Conservation (phyloP, 371 early-diverging fungal species). For the Lichtheimia hyalospora region DNA sequence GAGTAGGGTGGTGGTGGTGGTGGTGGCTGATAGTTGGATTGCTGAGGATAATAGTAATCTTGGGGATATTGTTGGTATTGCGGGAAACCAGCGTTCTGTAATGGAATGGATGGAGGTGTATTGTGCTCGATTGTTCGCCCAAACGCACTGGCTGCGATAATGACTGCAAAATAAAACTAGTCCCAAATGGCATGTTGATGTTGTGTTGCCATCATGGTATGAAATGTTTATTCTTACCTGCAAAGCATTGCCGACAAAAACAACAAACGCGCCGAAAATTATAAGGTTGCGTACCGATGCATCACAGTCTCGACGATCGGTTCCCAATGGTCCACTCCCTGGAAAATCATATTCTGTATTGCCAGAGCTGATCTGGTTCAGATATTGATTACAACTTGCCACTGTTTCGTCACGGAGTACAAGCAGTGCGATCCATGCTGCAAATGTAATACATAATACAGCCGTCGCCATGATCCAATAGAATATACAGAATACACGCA, state of each 20-base stretch:
- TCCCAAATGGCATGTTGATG: neutral
- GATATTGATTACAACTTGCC: neutral
- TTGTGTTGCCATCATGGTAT: neutral
- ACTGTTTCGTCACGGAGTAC: neutral
- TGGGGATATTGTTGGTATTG: neutral
- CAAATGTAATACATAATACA: constrained; percentile 6
- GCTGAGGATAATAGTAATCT: neutral
- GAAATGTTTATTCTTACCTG: neutral
- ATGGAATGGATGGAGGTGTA: too few relatives aligned
- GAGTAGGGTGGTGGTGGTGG: neutral
- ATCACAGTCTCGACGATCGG: constrained; percentile 2
- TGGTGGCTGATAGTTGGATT: neutral
- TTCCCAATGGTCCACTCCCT: constrained; percentile 1
- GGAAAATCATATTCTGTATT: neutral
- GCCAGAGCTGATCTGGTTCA: neutral
- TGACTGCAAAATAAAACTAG: neutral
- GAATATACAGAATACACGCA: neutral
- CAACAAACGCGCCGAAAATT: constrained; percentile 2
- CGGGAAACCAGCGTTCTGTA: neutral
- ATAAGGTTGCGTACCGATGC: neutral
- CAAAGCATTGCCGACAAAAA: constrained; percentile 8
- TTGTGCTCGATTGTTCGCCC: neutral
- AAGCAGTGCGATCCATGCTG: constrained; percentile 2
- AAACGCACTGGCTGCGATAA: neutral
- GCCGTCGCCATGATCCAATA: neutral